Conservation (phyloP, 768 basidiomycete species). For the Mycena kentingensis region DNA sequence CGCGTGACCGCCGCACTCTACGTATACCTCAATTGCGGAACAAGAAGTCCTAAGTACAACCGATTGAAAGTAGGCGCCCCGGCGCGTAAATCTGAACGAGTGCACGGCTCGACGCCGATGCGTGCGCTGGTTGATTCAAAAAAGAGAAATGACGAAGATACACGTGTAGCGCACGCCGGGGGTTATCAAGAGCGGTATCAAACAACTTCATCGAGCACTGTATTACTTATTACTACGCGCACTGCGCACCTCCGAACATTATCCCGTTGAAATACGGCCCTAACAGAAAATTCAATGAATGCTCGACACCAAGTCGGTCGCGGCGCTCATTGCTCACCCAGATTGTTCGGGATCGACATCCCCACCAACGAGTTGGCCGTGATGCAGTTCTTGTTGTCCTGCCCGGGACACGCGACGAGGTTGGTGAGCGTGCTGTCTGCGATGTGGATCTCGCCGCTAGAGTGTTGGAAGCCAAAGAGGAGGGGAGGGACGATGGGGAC, state of each 20-base stretch:
- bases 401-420: constrained; percentile 38
- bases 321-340: constrained; percentile 22
- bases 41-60: too few species aligned
- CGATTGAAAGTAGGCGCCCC: too few species aligned
- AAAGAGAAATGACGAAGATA: too few species aligned
- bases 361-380: constrained; percentile 1
- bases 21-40: too few species aligned
- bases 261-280: constrained; percentile 35
- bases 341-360: constrained; percentile 11
- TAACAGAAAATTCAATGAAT: constrained; percentile 20
- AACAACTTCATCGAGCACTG: too few species aligned
- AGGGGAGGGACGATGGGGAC: constrained; percentile 42
- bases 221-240: too few species aligned
- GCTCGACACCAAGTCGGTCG: not conserved
- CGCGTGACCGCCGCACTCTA: too few species aligned
- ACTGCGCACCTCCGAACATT: constrained; percentile 27
- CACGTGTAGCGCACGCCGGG: too few species aligned
- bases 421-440: constrained; percentile 23
- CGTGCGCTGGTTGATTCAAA: too few species aligned
- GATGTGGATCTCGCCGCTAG: constrained; percentile 43
- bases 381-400: constrained; percentile 35
- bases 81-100: too few species aligned
- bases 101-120: too few species aligned
- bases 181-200: too few species aligned
- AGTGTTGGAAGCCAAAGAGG: constrained; percentile 38